phyloP scores from a whole-genome alignment of 108 stramenopile species.

The Skeletonema costatum region DNA sequence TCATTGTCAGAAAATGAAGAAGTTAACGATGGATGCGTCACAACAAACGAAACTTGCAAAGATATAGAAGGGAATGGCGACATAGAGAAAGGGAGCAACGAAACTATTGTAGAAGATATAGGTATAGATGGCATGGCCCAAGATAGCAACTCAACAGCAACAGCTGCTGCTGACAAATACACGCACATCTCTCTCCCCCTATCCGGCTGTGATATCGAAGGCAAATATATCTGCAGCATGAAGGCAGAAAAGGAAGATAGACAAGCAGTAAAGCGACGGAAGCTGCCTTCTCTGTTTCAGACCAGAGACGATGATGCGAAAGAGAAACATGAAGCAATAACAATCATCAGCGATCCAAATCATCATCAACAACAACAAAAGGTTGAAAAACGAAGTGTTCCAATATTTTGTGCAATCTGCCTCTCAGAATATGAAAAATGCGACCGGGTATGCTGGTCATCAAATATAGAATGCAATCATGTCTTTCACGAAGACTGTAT shows the following conservation, averaged over 20 bases:
- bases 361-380: neutral
- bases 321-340: neutral
- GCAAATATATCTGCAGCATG: neutral
- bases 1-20: neutral
- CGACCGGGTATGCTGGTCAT: conserved; percentile 52
- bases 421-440: conserved; percentile 32
- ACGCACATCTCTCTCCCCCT: neutral
- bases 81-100: neutral
- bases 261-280: neutral
- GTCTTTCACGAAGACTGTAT: conserved; percentile 60
- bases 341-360: neutral
- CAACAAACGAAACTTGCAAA: neutral
- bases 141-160: no score
- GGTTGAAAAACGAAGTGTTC: conserved; percentile 21
- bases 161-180: neutral
- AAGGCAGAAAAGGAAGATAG: neutral
- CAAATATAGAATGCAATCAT: conserved; percentile 52
- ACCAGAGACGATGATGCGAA: neutral
- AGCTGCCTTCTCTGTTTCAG: neutral
- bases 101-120: neutral
- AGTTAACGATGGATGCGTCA: neutral
- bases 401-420: conserved; percentile 66
- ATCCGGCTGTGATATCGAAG: neutral
- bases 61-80: neutral
- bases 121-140: neutral